A percentile compares a stretch with the other conserved stretches of the same genome.
Conservation (phyloP, 73 alveolate genomes). For the Paramecium primaurelia region DNA sequence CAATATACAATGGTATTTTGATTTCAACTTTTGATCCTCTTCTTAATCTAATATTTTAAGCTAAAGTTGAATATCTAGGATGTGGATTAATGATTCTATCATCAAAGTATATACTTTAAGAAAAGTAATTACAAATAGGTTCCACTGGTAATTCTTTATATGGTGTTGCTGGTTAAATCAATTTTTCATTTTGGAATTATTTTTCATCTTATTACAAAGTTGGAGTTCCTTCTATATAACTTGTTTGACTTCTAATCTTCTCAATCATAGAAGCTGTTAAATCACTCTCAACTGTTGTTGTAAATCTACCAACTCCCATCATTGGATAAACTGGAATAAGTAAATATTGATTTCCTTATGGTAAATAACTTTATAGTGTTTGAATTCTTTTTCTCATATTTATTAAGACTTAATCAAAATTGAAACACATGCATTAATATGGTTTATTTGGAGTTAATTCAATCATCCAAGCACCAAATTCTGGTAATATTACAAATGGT, state of each 20-base stretch:
- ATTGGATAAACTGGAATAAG: constrained; percentile 53
- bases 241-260: constrained; percentile 49
- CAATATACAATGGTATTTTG: constrained; percentile 87
- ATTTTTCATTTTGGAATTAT: constrained; percentile 8
- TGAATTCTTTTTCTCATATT: constrained; percentile 55
- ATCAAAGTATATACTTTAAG: constrained; percentile 71
- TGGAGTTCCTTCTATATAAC: constrained; percentile 58
- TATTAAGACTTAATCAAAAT: constrained; percentile 54
- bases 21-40: constrained; percentile 90
- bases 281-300: constrained; percentile 62
- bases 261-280: background rate
- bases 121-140: constrained; percentile 61
- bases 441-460: constrained; percentile 84
- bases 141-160: constrained; percentile 1
- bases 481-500: constrained; percentile 65
- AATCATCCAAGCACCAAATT: constrained; percentile 87
- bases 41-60: constrained; percentile 79
- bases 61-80: constrained; percentile 89
- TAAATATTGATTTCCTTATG: constrained; percentile 39
- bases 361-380: background rate
- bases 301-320: constrained; percentile 46
- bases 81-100: constrained; percentile 92
- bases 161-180: constrained; percentile 17
- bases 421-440: constrained; percentile 56
- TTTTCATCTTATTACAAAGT: constrained; percentile 19